Conservation (phyloP, 2,329 filamentous ascomycete genomes). For the Penicillium sp. region DNA sequence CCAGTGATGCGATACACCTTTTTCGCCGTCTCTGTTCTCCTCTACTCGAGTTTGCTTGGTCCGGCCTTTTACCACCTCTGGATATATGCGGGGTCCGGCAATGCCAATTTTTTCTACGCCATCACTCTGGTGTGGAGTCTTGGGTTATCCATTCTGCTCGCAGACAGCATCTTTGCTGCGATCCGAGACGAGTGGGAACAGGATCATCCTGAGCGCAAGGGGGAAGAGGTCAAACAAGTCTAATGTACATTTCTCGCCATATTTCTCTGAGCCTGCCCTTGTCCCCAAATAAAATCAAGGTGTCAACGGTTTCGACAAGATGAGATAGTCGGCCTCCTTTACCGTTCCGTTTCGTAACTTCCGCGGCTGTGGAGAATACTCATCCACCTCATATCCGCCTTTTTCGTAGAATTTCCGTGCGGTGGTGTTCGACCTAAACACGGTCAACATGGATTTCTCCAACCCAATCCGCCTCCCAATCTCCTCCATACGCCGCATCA, state of each 20-base stretch:
- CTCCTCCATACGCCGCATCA: slow-evolving; percentile 46
- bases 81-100: slow-evolving; percentile 96
- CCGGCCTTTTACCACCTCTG: slow-evolving; percentile 95
- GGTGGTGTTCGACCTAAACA: slow-evolving; percentile 48
- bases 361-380: slow-evolving; percentile 47
- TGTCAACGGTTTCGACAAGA: slow-evolving; percentile 46
- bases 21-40: slow-evolving; percentile 70
- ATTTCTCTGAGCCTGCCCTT: background rate
- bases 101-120: slow-evolving; percentile 99
- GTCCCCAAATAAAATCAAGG: background rate
- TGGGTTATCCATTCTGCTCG: slow-evolving; percentile 77
- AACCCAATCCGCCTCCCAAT: slow-evolving; percentile 45
- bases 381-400: slow-evolving; percentile 49
- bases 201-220: slow-evolving; percentile 81
- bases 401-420: slow-evolving; percentile 47
- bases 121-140: slow-evolving; percentile 98
- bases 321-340: slow-evolving; percentile 47
- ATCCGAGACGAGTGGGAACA: slow-evolving; percentile 91
- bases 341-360: slow-evolving; percentile 45
- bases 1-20: slow-evolving; percentile 89
- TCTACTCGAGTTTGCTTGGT: slow-evolving; percentile 83
- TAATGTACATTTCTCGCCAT: slow-evolving; percentile 38
- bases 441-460: slow-evolving; percentile 56
- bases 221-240: slow-evolving; percentile 81
- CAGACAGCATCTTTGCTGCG: slow-evolving; percentile 81